These are phyloP conservation scores for Microdochium paspali DNA, from an alignment of 2,329 filamentous ascomycete genomes.

Conservation along the genomic window DNA sequence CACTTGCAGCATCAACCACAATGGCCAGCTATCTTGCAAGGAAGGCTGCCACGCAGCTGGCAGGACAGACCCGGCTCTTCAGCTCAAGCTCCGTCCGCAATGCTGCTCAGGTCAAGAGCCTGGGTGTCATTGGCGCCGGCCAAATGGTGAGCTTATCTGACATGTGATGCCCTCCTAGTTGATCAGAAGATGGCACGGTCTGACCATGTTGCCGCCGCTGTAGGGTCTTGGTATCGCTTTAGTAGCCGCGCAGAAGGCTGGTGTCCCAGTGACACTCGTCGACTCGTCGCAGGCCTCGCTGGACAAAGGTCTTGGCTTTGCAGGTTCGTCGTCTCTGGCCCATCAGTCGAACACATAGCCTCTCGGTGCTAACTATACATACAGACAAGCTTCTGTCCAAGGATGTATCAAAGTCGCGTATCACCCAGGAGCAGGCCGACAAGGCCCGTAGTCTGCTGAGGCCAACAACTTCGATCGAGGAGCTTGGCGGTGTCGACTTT, in stretches of 20 bases:
- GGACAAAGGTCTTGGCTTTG: constrained; percentile 83
- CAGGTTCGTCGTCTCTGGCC: constrained; percentile 42
- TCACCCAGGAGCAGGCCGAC: constrained; percentile 74
- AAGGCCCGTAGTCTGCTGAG: constrained; percentile 60
- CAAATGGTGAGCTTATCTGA: constrained; percentile 66
- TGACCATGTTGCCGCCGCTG: constrained; percentile 4
- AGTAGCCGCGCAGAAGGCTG: constrained; percentile 77
- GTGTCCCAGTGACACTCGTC: constrained; percentile 75
- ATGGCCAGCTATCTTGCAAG: neutral
- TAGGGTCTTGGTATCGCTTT: constrained; percentile 93
- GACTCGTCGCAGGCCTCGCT: constrained; percentile 78
- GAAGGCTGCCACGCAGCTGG: neutral
- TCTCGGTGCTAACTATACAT: constrained; percentile 4
- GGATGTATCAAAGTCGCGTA: constrained; percentile 78
- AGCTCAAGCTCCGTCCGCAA: constrained; percentile 54
- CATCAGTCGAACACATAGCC: too few relatives aligned
- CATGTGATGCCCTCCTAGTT: constrained; percentile 23
- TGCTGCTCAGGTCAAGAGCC: constrained; percentile 68
- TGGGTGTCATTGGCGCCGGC: constrained; percentile 89
- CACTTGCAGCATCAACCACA: neutral
- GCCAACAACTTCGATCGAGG: constrained; percentile 63
- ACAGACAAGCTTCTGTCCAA: constrained; percentile 90
- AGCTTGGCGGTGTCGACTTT: constrained; percentile 80
- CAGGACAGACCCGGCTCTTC: constrained; percentile 40
- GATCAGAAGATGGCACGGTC: constrained; percentile 9